Percentiles rank a stretch among this genome's conserved stretches.
phyloP scores from a whole-genome alignment of 2,329 filamentous ascomycete genomes.

The Colletotrichum tropicale region DNA sequence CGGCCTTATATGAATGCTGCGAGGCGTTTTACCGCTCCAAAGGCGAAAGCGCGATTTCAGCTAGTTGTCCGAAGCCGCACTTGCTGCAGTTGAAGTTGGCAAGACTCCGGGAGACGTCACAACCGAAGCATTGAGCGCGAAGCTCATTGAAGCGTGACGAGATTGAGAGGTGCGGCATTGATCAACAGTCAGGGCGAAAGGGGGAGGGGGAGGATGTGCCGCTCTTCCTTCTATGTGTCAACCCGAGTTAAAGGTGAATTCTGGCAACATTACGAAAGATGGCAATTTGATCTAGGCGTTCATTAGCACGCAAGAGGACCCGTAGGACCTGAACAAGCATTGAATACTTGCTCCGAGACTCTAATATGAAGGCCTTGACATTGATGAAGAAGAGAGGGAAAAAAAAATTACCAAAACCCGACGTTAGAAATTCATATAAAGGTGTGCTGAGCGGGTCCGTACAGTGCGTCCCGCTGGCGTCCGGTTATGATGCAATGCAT shows the following conservation, averaged over 20 bases:
- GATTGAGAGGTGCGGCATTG: not conserved
- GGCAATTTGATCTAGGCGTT: slow-evolving; percentile 86
- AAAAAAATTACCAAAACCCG: slow-evolving; percentile 43
- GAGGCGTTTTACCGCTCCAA: slow-evolving; percentile 82
- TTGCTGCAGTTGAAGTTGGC: slow-evolving; percentile 85
- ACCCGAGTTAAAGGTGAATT: slow-evolving; percentile 48
- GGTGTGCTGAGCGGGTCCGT: slow-evolving; percentile 54
- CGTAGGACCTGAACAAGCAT: slow-evolving; percentile 89
- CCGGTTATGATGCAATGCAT: not conserved
- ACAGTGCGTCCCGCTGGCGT: not conserved
- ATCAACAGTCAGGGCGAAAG: not conserved
- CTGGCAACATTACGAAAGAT: slow-evolving; percentile 76
- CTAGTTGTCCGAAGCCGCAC: slow-evolving; percentile 84
- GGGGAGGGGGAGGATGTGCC: slow-evolving; percentile 33
- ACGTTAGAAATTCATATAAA: slow-evolving; percentile 80
- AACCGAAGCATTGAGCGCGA: not conserved
- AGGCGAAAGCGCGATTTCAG: slow-evolving; percentile 76
- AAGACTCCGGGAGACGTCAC: slow-evolving; percentile 62
- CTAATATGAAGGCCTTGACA: slow-evolving; percentile 96
- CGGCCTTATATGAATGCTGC: slow-evolving; percentile 93
- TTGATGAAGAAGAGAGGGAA: slow-evolving; percentile 62
- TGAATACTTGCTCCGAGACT: slow-evolving; percentile 97
- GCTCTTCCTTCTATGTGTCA: slow-evolving; percentile 52
- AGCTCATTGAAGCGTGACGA: not conserved
- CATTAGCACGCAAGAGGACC: slow-evolving; percentile 95